Percentiles rank a stretch among this genome's conserved stretches.
These are phyloP conservation scores for Aegilops longissima DNA, from an alignment of 176 grass and related monocot species.

Conservation along the genomic window DNA sequence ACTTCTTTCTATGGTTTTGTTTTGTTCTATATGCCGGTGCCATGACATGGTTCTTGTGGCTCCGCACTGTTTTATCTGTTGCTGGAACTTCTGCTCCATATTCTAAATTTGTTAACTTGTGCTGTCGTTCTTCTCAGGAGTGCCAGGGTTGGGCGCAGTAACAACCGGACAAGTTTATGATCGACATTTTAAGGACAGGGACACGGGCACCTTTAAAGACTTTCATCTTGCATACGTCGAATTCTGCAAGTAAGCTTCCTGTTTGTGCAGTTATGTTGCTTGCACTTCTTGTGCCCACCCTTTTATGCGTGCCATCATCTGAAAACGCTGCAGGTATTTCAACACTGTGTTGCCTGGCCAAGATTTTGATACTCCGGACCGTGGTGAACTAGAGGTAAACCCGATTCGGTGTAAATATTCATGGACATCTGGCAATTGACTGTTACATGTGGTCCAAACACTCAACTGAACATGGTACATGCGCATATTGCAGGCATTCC, in stretches of 20 bases:
- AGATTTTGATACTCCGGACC: constrained; percentile 46
- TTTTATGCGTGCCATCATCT: not conserved
- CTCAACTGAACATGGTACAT: not conserved
- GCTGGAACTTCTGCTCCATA: not conserved
- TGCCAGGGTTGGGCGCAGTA: constrained; percentile 27
- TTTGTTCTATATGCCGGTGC: not conserved
- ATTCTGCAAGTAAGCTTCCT: constrained; percentile 64
- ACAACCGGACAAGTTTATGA: constrained; percentile 47
- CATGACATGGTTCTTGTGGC: not conserved
- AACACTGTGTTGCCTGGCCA: constrained; percentile 70
- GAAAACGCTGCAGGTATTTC: constrained; percentile 43
- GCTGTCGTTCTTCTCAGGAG: constrained; percentile 33
- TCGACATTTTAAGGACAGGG: constrained; percentile 20
- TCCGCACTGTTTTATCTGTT: not conserved
- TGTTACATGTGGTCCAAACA: not conserved
- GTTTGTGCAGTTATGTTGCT: not conserved
- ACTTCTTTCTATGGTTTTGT: not conserved
- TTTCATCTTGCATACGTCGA: constrained; percentile 60
- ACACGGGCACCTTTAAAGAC: not conserved
- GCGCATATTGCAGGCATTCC: not conserved
- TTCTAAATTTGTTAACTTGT: not conserved
- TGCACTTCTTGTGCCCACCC: not conserved
- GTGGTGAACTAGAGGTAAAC: constrained; percentile 19
- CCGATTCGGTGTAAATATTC: not conserved
- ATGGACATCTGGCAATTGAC: not conserved